Conservation (phyloP, 768 basidiomycete species). For the Leucosporidium scottii region DNA sequence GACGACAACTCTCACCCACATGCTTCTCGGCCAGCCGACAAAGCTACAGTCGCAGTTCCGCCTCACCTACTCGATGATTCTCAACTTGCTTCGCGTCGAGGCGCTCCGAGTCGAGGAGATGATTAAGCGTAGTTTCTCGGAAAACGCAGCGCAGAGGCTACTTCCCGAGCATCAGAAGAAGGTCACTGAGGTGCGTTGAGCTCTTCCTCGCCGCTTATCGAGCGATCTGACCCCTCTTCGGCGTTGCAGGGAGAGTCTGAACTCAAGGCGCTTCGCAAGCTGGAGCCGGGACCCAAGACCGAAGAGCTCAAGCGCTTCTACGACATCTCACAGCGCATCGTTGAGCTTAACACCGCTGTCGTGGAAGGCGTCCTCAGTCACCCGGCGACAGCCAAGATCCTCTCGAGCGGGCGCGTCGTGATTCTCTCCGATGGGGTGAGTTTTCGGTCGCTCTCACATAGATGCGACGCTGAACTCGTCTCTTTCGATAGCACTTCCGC, state of each 20-base stretch:
- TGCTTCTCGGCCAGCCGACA: conserved; percentile 91
- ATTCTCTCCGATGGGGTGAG: conserved; percentile 73
- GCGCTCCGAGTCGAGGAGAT: conserved; percentile 95
- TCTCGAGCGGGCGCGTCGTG: conserved; percentile 70
- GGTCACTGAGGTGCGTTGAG: conserved; percentile 62
- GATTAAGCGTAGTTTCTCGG: conserved; percentile 98
- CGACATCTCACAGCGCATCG: conserved; percentile 58
- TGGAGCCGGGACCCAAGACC: conserved; percentile 29
- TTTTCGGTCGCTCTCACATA: background rate
- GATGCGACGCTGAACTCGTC: too few species aligned
- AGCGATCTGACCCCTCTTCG: too few species aligned
- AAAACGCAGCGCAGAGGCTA: conserved; percentile 86
- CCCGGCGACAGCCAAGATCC: conserved; percentile 59
- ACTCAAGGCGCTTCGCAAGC: conserved; percentile 25
- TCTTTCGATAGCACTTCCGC: conserved; percentile 26
- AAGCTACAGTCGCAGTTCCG: conserved; percentile 94
- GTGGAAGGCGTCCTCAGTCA: conserved; percentile 56
- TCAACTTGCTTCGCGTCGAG: conserved; percentile 92
- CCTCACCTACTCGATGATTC: conserved; percentile 97
- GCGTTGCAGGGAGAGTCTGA: conserved; percentile 29
- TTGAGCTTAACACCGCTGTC: conserved; percentile 57
- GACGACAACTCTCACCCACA: conserved; percentile 67
- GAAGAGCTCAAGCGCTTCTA: conserved; percentile 70
- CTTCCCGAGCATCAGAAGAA: conserved; percentile 88
- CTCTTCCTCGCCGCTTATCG: background rate